phyloP scores from a whole-genome alignment of 2,329 filamentous ascomycete genomes.

The Alternaria gaisen region DNA sequence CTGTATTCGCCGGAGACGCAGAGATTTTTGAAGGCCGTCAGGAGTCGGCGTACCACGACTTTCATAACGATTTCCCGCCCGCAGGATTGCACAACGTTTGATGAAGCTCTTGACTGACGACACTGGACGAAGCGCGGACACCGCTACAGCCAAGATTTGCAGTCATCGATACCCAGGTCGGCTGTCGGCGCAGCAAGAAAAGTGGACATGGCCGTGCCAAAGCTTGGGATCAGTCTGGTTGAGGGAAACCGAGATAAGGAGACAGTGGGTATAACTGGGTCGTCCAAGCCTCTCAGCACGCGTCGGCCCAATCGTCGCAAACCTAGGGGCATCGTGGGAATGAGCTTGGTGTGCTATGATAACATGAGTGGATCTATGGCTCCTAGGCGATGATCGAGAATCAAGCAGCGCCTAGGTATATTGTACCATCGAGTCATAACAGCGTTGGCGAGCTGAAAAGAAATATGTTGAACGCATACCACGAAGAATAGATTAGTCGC shows the following conservation, averaged over 20 bases:
- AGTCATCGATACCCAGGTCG: slow-evolving; percentile 27
- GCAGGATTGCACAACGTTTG: slow-evolving; percentile 13
- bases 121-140: slow-evolving; percentile 27
- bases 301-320: slow-evolving; percentile 37
- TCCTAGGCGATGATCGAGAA: slow-evolving; percentile 24
- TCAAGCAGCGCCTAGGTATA: slow-evolving; percentile 5
- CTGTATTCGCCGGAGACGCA: slow-evolving; percentile 20
- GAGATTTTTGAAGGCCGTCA: slow-evolving; percentile 13
- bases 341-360: slow-evolving; percentile 17
- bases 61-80: slow-evolving; percentile 11
- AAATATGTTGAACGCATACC: slow-evolving; percentile 1
- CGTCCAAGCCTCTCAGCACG: slow-evolving; percentile 37
- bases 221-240: slow-evolving; percentile 35
- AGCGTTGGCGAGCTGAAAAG: slow-evolving; percentile 3
- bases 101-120: slow-evolving; percentile 31
- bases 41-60: slow-evolving; percentile 8
- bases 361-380: slow-evolving; percentile 23
- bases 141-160: slow-evolving; percentile 36
- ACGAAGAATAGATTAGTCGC: slow-evolving; percentile 15
- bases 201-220: slow-evolving; percentile 39
- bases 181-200: slow-evolving; percentile 36
- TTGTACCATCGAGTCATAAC: slow-evolving; percentile 6
- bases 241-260: slow-evolving; percentile 46
- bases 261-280: slow-evolving; percentile 47
- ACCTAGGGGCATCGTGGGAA: slow-evolving; percentile 33